Base-by-base conservation (phyloP, 192 early-diverging fungal species). In the Oehlia diaphana region DNA sequence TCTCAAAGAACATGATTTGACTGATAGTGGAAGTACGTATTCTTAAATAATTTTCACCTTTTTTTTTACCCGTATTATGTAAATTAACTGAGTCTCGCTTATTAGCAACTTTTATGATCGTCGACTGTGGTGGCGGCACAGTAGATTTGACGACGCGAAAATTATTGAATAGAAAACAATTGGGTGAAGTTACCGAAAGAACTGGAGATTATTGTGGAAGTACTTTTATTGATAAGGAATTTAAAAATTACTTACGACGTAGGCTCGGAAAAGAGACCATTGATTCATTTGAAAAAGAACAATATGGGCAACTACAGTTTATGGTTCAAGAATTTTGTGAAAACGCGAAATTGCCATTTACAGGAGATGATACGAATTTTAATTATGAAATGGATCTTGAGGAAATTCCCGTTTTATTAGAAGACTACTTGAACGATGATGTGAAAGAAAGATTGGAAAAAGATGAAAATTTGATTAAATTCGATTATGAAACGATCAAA, bases 61-160 rank as follows among this genome's bases (percentile, higher is more conserved):
- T 42, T 26, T n/a, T 26, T 26, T 26, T 26, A 26, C 26, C 26
- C 26, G 26, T 26, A 26, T 26, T 26, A 26, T 26, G 61, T 39
- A 74, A 50, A 13, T 21, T 50, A 61, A 47, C 10, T 12, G 44
- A 47, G 39, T 7, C 44, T 47, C 14, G 9, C 6, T 14, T 23
- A 5, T 21, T 58, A 74, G 83, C 85, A 31, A 83, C 83, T 6
- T 90, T 90, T 65, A 88, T 90, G 87, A 86, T 90, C 61, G 87
- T 86, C 69, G 88, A 90, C 82, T 87, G 86, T 33, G 87, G 88
- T 79, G 87, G 88, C 63, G 88, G 88, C 63, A 88, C 88, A 5
- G 87, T 58, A 21, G 53, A 21, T 58, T 58, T 58, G 53, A 58
- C 53, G 19, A 58, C 53, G 14, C 53, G 53, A 58, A 58, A 58